Conservation (phyloP, 148 eudicot species). For the Vaccinium corymbosum region DNA sequence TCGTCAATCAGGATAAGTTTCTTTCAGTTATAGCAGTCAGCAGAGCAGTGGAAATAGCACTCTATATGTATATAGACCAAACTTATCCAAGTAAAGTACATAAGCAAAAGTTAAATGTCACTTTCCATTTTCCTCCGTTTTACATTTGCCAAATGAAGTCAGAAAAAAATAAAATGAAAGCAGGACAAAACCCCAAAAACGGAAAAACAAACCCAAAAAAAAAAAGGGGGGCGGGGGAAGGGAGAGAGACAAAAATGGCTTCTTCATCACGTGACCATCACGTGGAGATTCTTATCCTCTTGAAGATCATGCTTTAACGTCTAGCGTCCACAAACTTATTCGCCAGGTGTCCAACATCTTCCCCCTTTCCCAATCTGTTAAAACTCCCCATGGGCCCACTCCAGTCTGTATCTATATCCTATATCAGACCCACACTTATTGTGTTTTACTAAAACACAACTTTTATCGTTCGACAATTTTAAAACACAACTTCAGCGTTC, state of each 20-base stretch:
- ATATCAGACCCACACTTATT: not conserved
- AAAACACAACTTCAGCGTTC: too few species aligned
- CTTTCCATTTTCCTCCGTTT: not conserved
- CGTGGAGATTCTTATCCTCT: conserved; percentile 17
- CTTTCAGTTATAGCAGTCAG: too few species aligned
- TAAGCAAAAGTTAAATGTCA: not conserved
- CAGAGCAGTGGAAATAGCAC: not conserved
- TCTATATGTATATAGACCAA: too few species aligned
- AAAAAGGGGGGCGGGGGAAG: not conserved
- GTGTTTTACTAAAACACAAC: too few species aligned
- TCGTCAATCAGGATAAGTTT: too few species aligned
- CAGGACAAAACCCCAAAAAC: not conserved
- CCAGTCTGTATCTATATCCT: not conserved
- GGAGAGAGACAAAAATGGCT: not conserved
- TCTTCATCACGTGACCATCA: conserved; percentile 23
- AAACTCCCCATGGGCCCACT: not conserved
- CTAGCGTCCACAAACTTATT: conserved; percentile 12
- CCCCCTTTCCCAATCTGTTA: conserved; percentile 2
- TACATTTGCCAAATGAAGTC: not conserved
- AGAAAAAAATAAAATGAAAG: not conserved
- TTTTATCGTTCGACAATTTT: too few species aligned
- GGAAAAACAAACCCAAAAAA: too few species aligned
- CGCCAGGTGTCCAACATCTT: conserved; percentile 25
- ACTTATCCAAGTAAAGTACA: not conserved
- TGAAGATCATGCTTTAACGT: too few species aligned